A percentile compares a stretch with the other conserved stretches of the same genome.
Conservation (phyloP, 495 filamentous ascomycete genomes). For the Aspergillus panamensis region DNA sequence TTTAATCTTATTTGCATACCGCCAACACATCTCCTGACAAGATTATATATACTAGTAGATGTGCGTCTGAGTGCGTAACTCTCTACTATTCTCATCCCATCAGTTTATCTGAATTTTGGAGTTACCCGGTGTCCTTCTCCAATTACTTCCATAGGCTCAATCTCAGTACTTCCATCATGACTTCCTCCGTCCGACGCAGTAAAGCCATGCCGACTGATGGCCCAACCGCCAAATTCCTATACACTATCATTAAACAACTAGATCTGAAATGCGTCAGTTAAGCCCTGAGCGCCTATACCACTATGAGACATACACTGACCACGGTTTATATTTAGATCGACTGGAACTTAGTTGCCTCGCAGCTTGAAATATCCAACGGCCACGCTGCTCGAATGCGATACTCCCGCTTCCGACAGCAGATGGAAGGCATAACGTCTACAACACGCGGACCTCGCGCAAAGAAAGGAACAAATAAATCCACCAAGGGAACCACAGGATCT, state of each 20-base stretch:
- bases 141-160: neutral
- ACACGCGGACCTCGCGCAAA: slow-evolving; percentile 23
- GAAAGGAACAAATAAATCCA: slow-evolving; percentile 20
- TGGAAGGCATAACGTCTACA: slow-evolving; percentile 44
- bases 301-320: neutral
- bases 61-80: neutral
- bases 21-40: neutral
- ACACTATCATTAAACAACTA: slow-evolving; percentile 72
- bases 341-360: slow-evolving; percentile 64
- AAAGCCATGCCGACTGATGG: slow-evolving; percentile 49
- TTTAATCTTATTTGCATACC: neutral
- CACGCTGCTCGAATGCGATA: slow-evolving; percentile 81
- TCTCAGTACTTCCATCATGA: slow-evolving; percentile 17
- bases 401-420: slow-evolving; percentile 62
- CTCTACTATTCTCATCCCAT: neutral
- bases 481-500: slow-evolving; percentile 4
- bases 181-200: slow-evolving; percentile 31
- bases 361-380: slow-evolving; percentile 67
- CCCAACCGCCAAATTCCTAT: slow-evolving; percentile 58
- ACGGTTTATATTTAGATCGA: slow-evolving; percentile 52
- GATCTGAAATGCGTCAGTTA: slow-evolving; percentile 64
- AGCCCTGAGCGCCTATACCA: neutral
- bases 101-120: neutral
- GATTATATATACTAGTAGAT: neutral
- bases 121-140: neutral